Conservation (phyloP, 805 yeast species). For the Myxozyma melibiosi region DNA sequence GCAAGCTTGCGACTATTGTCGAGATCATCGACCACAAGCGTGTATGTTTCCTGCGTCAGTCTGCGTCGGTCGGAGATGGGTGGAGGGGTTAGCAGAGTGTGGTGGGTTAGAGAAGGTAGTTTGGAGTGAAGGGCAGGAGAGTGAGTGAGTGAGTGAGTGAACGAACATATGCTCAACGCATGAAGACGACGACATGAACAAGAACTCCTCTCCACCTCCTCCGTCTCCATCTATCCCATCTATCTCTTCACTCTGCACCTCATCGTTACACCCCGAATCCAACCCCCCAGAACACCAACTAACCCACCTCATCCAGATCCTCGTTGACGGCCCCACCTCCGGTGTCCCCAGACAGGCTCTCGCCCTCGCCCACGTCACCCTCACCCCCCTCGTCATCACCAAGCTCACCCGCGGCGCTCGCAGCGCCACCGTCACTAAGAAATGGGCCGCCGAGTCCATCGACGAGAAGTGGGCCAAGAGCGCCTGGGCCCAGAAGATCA, state of each 20-base stretch:
- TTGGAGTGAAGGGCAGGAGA: background rate
- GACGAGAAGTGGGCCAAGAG: slow-evolving; percentile 89
- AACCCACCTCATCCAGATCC: slow-evolving; percentile 55
- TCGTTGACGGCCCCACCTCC: slow-evolving; percentile 92
- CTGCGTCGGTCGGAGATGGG: no score
- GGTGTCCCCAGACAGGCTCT: slow-evolving; percentile 91
- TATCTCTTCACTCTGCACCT: no score
- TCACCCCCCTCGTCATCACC: slow-evolving; percentile 88
- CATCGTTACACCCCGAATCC: background rate
- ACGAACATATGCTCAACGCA: background rate
- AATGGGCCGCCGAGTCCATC: slow-evolving; percentile 89
- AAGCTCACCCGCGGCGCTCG: slow-evolving; percentile 93
- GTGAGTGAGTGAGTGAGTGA: background rate
- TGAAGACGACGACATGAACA: no score
- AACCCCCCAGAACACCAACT: background rate
- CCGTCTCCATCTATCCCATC: no score
- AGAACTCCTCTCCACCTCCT: no score
- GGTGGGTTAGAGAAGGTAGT: background rate
- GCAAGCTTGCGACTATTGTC: slow-evolving; percentile 93
- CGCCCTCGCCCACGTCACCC: slow-evolving; percentile 80
- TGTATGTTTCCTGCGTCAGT: slow-evolving; percentile 52
- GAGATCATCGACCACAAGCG: slow-evolving; percentile 99
- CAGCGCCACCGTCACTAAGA: slow-evolving; percentile 81
- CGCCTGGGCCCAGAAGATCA: slow-evolving; percentile 98
- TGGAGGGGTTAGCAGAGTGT: background rate